Base-by-base conservation (phyloP, 2,329 filamentous ascomycete species). In the Ascochyta koolunga region DNA sequence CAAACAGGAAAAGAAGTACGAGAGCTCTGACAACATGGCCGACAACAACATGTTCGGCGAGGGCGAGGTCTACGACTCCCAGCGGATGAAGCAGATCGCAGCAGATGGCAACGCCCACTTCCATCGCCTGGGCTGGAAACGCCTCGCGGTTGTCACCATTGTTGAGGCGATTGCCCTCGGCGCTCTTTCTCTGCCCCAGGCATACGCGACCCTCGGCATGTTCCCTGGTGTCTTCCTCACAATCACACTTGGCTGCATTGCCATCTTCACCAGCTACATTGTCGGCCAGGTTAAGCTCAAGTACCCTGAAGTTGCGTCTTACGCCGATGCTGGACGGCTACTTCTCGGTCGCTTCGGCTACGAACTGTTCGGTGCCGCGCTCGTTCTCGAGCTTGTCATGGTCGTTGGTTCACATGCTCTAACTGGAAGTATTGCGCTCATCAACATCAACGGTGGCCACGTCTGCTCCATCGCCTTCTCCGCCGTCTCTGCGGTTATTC, bases 341-440 rank as follows among this genome's bases (percentile, higher is more conserved):
- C 47, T 58, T 2, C 46, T 58, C 29, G 55, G 55, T 22, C 55
- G 55, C 13, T 27, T 58, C 13, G 55, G 55, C 8, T 58, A 58
- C 35, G 55, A 58, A 19, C 25, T 58, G 13, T 58, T 58, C 16
- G 55, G 55, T 55, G 51, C 55, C 18, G 55, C 55, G 5, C 55
- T 58, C 5, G 55, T 58, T 13, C 55, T 58, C 39, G 55, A 58
- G 32, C 51, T 58, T n/a, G 55, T 58, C 46, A 58, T 58, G 55
- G 51, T 55, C 19, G 55, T 58, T n/a, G 55, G 55, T 48, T 55
- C 51, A n/a, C 55, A 58, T 43, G 55, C 55, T 10, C 37, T 58
- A 21, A 58, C 55, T 18, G 55, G 55, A 42, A 58, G 55, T 39
- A 58, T 58, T 38, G 55, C 55, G 39, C 51, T 58, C 29, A 58